Conservation (phyloP, 139 green algal genomes). For the Auxenochlorella pyrenoidosa region DNA sequence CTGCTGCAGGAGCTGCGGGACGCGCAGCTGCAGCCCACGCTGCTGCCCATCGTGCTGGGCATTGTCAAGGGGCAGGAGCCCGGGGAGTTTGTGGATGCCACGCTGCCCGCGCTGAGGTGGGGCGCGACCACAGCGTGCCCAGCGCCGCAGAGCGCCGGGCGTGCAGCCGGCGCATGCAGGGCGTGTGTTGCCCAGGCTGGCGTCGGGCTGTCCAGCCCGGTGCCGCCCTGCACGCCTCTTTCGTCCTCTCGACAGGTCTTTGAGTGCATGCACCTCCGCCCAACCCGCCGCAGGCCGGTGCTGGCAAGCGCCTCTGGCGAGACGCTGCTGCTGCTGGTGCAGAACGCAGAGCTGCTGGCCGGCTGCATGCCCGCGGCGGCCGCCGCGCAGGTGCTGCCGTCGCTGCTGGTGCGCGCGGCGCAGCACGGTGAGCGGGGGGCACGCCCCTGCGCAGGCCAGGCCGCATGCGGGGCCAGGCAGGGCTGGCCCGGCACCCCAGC, state of each 20-base stretch:
- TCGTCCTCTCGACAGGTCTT: too few relatives aligned
- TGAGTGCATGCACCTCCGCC: too few relatives aligned
- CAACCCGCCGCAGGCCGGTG: slow-evolving; percentile 18
- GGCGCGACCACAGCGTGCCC: too few relatives aligned
- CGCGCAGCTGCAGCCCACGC: slow-evolving; percentile 53
- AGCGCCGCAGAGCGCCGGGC: too few relatives aligned
- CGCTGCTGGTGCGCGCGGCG: slow-evolving; percentile 52
- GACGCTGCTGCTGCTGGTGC: slow-evolving; percentile 62
- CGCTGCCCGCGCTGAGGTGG: slow-evolving; percentile 59
- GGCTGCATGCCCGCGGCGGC: slow-evolving; percentile 22
- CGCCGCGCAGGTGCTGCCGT: slow-evolving; percentile 50
- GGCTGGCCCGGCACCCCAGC: too few relatives aligned
- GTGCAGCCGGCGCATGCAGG: too few relatives aligned
- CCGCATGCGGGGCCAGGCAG: too few relatives aligned
- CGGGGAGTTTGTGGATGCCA: slow-evolving; percentile 52
- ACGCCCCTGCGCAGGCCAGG: too few relatives aligned
- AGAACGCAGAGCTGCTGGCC: slow-evolving; percentile 43
- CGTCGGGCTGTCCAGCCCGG: too few relatives aligned
- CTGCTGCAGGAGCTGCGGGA: slow-evolving; percentile 66
- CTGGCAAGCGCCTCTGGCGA: slow-evolving; percentile 38
- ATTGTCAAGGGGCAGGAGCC: slow-evolving; percentile 57
- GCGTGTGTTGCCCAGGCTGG: too few relatives aligned
- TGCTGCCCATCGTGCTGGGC: slow-evolving; percentile 71
- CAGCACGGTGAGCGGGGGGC: slow-evolving; percentile 34
- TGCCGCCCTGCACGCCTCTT: too few relatives aligned